phyloP scores from a whole-genome alignment of 78 protist genomes.

The Goniomonas avonlea region DNA sequence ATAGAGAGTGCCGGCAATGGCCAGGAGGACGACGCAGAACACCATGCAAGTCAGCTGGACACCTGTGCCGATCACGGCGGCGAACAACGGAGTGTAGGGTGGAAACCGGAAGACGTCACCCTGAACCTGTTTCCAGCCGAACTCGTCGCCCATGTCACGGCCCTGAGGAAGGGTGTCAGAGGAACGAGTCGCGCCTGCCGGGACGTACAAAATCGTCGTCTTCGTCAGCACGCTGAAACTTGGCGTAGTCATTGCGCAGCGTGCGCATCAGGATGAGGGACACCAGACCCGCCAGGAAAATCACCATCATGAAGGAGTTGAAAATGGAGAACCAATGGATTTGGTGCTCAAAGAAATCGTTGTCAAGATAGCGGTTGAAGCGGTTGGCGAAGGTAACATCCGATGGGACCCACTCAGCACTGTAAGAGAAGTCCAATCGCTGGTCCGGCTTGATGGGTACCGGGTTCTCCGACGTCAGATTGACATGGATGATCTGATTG shows the following conservation, averaged over 20 bases:
- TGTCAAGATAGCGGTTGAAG: constrained; percentile 71
- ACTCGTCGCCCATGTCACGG: constrained; percentile 56
- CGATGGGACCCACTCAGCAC: constrained; percentile 43
- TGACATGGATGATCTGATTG: constrained; percentile 60
- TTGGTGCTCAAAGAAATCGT: constrained; percentile 75
- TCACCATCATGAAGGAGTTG: constrained; percentile 85
- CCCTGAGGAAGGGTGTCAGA: no score
- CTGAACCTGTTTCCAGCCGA: constrained; percentile 62
- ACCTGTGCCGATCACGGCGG: constrained; percentile 1
- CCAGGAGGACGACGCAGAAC: not conserved
- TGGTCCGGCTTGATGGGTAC: constrained; percentile 15
- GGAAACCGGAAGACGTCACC: constrained; percentile 16
- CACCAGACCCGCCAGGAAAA: constrained; percentile 70
- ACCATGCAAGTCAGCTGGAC: constrained; percentile 11
- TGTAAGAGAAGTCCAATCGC: constrained; percentile 35
- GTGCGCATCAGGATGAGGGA: constrained; percentile 59
- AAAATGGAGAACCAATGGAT: constrained; percentile 68
- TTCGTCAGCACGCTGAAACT: constrained; percentile 10
- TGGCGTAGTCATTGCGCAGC: constrained; percentile 50
- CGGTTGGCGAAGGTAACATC: constrained; percentile 34
- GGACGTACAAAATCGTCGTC: no score
- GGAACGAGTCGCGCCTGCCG: no score
- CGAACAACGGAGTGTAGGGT: not conserved
- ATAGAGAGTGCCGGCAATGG: not conserved
- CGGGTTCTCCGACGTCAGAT: constrained; percentile 43